phyloP scores from a whole-genome alignment of 2,329 filamentous ascomycete genomes.

The Botrytis elliptica region DNA sequence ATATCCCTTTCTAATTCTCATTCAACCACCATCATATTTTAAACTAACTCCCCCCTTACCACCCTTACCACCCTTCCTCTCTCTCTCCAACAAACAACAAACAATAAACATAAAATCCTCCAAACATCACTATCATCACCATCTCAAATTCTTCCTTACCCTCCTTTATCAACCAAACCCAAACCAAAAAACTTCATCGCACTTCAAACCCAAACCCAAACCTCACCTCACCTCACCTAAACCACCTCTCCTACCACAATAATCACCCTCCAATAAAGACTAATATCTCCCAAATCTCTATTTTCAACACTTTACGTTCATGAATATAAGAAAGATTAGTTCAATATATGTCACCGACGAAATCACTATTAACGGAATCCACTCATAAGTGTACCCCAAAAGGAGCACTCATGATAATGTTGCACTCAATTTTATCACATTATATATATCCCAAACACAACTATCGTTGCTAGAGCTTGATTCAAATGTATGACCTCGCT shows the following conservation, averaged over 20 bases:
- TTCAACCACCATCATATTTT: too few relatives aligned
- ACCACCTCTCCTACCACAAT: neutral
- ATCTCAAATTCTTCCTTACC: neutral
- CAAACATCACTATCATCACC: neutral
- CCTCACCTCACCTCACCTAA: neutral
- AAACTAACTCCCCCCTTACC: too few relatives aligned
- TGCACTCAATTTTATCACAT: neutral
- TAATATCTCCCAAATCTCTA: neutral
- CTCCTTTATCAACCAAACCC: neutral
- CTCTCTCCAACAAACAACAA: neutral
- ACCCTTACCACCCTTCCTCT: neutral
- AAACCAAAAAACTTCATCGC: neutral
- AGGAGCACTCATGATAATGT: neutral
- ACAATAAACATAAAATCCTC: neutral
- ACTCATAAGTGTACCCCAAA: neutral
- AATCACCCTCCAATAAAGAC: neutral
- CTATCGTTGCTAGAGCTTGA: neutral
- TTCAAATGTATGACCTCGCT: neutral
- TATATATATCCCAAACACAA: neutral
- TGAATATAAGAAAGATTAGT: neutral
- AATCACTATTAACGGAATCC: rapidly evolving
- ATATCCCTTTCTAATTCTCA: too few relatives aligned
- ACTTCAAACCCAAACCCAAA: too few relatives aligned
- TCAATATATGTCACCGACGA: too few relatives aligned
- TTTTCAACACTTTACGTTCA: neutral